Conservation (phyloP, 768 basidiomycete species). For the Serendipita indica region DNA sequence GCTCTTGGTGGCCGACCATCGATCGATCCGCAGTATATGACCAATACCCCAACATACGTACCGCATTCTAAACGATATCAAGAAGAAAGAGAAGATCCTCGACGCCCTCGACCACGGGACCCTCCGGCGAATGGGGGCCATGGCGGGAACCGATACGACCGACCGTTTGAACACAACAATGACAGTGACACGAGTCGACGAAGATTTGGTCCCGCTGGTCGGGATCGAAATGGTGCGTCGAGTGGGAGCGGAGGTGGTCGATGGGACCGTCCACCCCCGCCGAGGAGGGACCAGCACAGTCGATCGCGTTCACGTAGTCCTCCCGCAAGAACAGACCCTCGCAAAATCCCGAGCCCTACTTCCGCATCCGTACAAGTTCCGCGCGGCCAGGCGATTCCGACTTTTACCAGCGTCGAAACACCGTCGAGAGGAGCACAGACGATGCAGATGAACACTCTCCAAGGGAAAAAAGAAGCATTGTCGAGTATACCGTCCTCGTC, state of each 20-base stretch:
- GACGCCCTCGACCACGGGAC: not conserved
- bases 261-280: not conserved
- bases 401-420: not conserved
- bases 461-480: not conserved
- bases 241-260: not conserved
- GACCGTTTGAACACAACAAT: not conserved
- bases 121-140: too few relatives aligned
- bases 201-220: not conserved
- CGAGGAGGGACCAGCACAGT: not conserved
- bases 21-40: not conserved
- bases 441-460: not conserved
- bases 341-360: too few relatives aligned
- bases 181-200: not conserved
- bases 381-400: not conserved
- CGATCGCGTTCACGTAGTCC: slow-evolving; percentile 7
- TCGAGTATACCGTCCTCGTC: not conserved
- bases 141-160: too few relatives aligned
- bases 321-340: not conserved
- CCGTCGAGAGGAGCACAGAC: not conserved
- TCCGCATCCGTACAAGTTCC: not conserved
- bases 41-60: not conserved
- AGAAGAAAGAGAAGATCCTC: slow-evolving; percentile 7
- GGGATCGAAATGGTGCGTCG: not conserved
- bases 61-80: not conserved
- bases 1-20: not conserved